A percentile compares a stretch with the other conserved stretches of the same genome.
Evolutionary conservation across 78 protist genomes (phyloP).

Genomic region (Cyanophora paradoxa): DNA sequence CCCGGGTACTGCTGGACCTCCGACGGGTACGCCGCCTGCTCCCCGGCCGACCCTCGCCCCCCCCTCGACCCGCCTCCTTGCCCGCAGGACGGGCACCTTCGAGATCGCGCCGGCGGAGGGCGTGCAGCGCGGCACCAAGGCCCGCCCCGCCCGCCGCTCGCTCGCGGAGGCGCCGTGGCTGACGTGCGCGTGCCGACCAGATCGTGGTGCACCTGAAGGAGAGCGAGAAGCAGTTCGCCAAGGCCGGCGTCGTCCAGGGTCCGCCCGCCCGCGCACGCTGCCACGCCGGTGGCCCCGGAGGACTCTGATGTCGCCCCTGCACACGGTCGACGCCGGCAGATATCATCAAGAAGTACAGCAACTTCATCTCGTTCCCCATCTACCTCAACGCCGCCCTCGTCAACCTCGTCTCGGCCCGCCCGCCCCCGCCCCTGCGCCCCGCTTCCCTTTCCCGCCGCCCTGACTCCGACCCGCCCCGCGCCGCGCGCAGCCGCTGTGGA

Average conservation of each 20-base stretch:
- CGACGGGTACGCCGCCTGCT: constrained; percentile 17
- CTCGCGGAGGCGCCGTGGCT: no score
- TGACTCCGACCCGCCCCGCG: no score
- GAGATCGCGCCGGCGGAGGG: constrained; percentile 60
- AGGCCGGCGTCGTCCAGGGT: background rate
- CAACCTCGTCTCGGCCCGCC: constrained; percentile 77
- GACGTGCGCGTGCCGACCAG: no score
- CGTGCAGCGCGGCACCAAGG: constrained; percentile 83
- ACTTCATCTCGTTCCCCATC: constrained; percentile 82
- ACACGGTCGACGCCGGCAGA: background rate
- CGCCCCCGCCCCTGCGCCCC: no score
- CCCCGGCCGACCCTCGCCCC: background rate
- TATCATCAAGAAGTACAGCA: constrained; percentile 69
- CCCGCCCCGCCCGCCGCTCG: no score
- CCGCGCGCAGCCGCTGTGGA: constrained; percentile 87
- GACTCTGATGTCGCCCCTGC: background rate
- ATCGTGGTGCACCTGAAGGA: constrained; percentile 65
- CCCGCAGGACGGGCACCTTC: constrained; percentile 49
- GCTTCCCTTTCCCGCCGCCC: no score
- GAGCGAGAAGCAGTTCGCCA: constrained; percentile 51
- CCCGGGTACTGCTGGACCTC: constrained; percentile 49
- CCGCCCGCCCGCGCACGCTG: background rate
- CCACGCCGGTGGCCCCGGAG: no score
- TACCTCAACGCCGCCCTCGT: constrained; percentile 57
- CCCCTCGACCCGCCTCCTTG: background rate